phyloP scores from a whole-genome alignment of 1,284 basidiomycete species.

The Ceratobasidium theobromae region DNA sequence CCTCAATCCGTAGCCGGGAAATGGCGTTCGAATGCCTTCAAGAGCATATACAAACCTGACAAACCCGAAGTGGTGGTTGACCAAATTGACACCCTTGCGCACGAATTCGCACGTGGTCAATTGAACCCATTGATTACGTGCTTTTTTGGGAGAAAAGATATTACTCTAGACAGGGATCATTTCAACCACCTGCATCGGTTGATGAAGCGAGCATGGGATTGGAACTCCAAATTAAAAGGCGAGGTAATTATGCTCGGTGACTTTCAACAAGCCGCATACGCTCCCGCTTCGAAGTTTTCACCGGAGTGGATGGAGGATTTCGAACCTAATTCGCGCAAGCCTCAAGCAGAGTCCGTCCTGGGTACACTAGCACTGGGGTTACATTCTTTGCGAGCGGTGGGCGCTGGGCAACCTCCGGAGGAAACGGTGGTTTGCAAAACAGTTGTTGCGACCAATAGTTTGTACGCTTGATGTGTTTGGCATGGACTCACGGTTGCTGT shows the following conservation, averaged over 20 bases:
- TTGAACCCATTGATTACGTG: background rate
- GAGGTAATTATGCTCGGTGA: conserved; percentile 7
- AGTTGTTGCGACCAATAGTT: background rate
- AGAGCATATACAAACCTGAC: background rate
- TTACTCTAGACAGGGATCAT: background rate
- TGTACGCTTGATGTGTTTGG: background rate
- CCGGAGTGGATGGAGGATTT: background rate
- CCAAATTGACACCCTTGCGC: background rate
- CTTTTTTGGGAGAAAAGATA: background rate
- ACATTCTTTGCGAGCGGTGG: background rate
- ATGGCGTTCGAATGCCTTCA: conserved; percentile 18
- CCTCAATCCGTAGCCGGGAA: conserved; percentile 10
- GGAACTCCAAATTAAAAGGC: conserved; percentile 15
- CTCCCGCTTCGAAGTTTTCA: background rate
- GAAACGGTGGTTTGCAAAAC: background rate
- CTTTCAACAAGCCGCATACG: background rate
- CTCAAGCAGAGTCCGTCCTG: background rate
- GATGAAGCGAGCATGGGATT: conserved; percentile 7
- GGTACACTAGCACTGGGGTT: background rate
- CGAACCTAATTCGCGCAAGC: background rate
- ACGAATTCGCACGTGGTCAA: background rate
- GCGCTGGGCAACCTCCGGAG: background rate
- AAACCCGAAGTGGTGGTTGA: background rate
- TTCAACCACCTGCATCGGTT: background rate
- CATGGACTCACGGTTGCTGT: too few species aligned